phyloP scores from a whole-genome alignment of 2,329 filamentous ascomycete species.

The Apiospora saccharicola region DNA sequence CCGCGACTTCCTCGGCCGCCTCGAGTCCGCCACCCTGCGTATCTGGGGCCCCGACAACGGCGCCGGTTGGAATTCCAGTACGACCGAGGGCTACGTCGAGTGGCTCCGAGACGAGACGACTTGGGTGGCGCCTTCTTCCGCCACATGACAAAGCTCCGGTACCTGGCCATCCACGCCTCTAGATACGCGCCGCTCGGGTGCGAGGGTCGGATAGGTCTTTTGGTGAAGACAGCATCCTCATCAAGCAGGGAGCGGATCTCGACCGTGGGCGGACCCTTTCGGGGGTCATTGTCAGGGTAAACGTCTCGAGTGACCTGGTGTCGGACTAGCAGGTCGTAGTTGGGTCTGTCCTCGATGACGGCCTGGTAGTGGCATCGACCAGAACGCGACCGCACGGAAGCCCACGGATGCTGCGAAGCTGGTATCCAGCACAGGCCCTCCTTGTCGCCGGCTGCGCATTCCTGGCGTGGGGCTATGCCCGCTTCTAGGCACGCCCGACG shows the following conservation, averaged over 20 bases:
- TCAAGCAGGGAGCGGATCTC: neutral
- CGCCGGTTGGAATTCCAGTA: neutral
- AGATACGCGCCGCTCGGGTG: neutral
- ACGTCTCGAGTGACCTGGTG: conserved; percentile 39
- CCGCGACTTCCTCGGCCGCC: neutral
- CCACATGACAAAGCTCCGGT: neutral
- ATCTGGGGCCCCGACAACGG: neutral
- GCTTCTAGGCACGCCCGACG: conserved; percentile 34
- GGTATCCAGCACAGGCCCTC: conserved; percentile 43
- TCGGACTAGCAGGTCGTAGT: conserved; percentile 38
- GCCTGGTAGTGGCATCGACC: conserved; percentile 41
- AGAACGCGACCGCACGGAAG: conserved; percentile 39
- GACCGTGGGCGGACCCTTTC: neutral
- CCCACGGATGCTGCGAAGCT: conserved; percentile 40
- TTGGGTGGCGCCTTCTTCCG: neutral
- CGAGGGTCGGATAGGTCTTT: neutral
- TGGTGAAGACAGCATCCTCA: neutral
- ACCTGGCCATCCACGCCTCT: neutral
- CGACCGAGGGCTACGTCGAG: neutral
- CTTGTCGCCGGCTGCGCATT: conserved; percentile 42
- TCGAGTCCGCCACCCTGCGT: neutral
- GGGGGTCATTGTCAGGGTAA: conserved; percentile 24
- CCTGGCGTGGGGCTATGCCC: conserved; percentile 34
- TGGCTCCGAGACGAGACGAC: neutral
- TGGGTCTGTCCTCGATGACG: conserved; percentile 33